Conservation (phyloP, 164 flowering plant genomes). For the Amborella trichopoda region DNA sequence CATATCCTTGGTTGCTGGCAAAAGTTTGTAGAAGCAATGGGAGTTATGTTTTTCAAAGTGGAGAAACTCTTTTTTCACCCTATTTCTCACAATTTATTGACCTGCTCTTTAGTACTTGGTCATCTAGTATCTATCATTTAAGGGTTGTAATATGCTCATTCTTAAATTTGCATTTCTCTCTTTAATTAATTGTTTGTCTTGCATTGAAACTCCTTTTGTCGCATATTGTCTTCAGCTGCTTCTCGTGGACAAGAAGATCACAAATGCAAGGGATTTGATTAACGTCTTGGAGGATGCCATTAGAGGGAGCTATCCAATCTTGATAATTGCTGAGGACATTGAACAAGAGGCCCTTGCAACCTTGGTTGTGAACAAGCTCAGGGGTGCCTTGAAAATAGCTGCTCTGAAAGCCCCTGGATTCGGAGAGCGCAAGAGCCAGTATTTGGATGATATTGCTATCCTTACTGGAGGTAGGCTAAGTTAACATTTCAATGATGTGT, state of each 20-base stretch:
- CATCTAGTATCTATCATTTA: too few species aligned
- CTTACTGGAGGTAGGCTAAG: slow-evolving; percentile 66
- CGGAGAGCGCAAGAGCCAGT: slow-evolving; percentile 95
- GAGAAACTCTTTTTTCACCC: too few species aligned
- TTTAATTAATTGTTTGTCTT: too few species aligned
- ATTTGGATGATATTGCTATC: slow-evolving; percentile 93
- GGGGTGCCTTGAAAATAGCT: slow-evolving; percentile 89
- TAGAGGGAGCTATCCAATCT: slow-evolving; percentile 65
- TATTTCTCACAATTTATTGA: too few species aligned
- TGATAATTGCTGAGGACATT: slow-evolving; percentile 91
- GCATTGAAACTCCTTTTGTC: too few species aligned
- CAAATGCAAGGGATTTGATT: slow-evolving; percentile 88
- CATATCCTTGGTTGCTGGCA: too few species aligned
- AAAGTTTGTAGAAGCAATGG: too few species aligned
- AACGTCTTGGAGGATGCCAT: slow-evolving; percentile 83
- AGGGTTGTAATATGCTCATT: too few species aligned
- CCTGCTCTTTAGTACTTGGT: too few species aligned
- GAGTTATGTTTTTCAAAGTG: too few species aligned
- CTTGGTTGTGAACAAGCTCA: slow-evolving; percentile 91
- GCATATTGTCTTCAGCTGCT: slow-evolving; percentile 64
- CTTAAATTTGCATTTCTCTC: too few species aligned
- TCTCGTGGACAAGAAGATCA: slow-evolving; percentile 91
- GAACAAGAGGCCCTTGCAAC: slow-evolving; percentile 99
- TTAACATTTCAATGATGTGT: not conserved
- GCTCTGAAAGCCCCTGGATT: slow-evolving; percentile 99